phyloP scores from a whole-genome alignment of 2,329 filamentous ascomycete genomes.

The Endoconidiophora laricicola region DNA sequence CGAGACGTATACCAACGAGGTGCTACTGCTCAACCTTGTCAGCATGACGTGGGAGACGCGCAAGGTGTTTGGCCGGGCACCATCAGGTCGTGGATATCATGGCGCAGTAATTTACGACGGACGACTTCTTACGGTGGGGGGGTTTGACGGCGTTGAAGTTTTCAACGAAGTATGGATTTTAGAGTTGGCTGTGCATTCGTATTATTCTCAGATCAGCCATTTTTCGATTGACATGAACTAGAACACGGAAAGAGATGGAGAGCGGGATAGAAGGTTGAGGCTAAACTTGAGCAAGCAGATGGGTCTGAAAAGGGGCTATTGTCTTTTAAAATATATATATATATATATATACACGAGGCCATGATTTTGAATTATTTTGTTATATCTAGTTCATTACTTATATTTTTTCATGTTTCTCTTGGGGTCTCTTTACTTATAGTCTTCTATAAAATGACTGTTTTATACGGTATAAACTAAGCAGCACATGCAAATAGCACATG shows the following conservation, averaged over 20 bases:
- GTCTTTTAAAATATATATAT: no score
- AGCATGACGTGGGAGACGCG: slow-evolving; percentile 60
- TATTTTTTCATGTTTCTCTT: no score
- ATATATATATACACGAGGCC: no score
- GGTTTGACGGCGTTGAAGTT: slow-evolving; percentile 51
- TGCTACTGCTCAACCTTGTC: slow-evolving; percentile 51
- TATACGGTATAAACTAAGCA: no score
- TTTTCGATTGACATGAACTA: slow-evolving; percentile 46
- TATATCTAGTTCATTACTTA: no score
- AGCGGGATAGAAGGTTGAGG: not conserved
- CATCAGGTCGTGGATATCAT: slow-evolving; percentile 49
- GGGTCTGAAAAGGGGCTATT: no score
- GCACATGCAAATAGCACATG: no score
- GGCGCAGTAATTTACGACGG: slow-evolving; percentile 49
- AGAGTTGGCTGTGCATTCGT: slow-evolving; percentile 52
- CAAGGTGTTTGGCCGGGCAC: slow-evolving; percentile 45
- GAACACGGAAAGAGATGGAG: slow-evolving; percentile 18
- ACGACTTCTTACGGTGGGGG: slow-evolving; percentile 45
- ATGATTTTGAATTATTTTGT: no score
- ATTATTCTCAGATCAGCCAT: slow-evolving; percentile 58
- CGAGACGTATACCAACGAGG: slow-evolving; percentile 51
- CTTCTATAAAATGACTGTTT: no score
- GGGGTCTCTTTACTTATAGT: no score
- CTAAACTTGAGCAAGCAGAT: not conserved
- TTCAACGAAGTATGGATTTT: slow-evolving; percentile 52